Evolutionary conservation across 139 green algal genomes (phyloP), one percentile per base, ranked within the genome.

Genomic region (Chlamydomonas asymmetrica): DNA sequence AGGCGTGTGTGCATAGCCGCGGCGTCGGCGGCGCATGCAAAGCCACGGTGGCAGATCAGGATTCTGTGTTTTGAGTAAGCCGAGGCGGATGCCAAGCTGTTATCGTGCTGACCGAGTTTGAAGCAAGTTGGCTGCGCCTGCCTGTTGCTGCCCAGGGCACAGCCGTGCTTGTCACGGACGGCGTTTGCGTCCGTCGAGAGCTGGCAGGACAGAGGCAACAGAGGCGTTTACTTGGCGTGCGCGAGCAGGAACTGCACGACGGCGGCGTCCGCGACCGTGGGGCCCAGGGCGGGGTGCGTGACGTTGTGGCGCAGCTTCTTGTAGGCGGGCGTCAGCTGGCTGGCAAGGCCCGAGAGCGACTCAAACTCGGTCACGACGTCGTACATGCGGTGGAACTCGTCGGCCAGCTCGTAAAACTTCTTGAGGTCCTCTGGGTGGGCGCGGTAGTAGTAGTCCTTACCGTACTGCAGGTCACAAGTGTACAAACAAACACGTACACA

Each of bases 381-480:
- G 57, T 81, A 86, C 31, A 79, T 79, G 27, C 68, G 54, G 66
- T 86, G 81, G 76, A 86, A 86, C 41, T 79, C 81, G 16, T 90
- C 81, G 20, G 83, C 81, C 39, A 85, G 80, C 10, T n/a, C 29
- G 43, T 90, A 90, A 63, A 90, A 87, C 73, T 83, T 86, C 68
- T 80, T 78, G 41, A 90, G 63, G 72, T 90, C 85, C 56, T 87
- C 85, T 1, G 85, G 81, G 75, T 90, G 85, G 0, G 85, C 72
- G 45, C 85, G 84, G 79, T 90, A 87, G 79, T 88, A 90, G 73
- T 82, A 81, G 76, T 87, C 85, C 79, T 86, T 87, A 76, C 81
- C 79, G 52, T 85, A 84, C 81, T 86, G 81, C 57, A 59, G 32
- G 20, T n/a, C n/a, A n/a, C n/a, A n/a, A n/a, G n/a, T n/a, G n/a